These are phyloP conservation scores for Perkinsus chesapeaki DNA, from an alignment of 169 alveolate genomes.

Conservation along the genomic window DNA sequence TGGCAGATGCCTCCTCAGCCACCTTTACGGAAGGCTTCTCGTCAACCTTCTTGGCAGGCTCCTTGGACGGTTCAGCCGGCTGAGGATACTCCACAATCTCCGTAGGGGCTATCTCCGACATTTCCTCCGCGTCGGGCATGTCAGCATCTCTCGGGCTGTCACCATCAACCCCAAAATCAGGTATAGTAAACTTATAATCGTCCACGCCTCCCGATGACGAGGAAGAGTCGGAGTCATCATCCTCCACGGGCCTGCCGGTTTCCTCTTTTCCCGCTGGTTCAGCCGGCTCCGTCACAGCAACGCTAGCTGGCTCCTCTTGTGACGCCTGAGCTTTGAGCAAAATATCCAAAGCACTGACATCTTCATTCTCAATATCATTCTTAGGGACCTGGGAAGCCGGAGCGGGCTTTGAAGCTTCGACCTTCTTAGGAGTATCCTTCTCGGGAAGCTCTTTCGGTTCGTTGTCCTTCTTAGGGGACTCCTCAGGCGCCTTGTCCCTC, in stretches of 20 bases:
- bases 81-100: background rate
- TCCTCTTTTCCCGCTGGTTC: background rate
- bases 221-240: background rate
- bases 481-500: no score
- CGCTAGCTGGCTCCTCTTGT: background rate
- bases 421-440: background rate
- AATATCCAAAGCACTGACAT: background rate
- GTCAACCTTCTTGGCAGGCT: background rate
- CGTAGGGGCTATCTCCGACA: background rate
- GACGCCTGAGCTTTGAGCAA: background rate
- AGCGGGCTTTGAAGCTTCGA: background rate
- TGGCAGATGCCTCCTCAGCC: background rate
- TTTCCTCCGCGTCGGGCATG: background rate
- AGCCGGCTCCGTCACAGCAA: background rate
- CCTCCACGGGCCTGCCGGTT: background rate
- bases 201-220: background rate
- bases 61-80: background rate
- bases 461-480: no score
- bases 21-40: background rate
- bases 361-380: background rate
- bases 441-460: no score
- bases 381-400: background rate
- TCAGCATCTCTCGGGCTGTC: background rate
- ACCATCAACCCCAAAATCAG: background rate
- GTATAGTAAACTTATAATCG: background rate